A percentile compares a stretch with the other conserved stretches of the same genome.
These are phyloP conservation scores for Calonectria pauciramosa DNA, from an alignment of 2,329 filamentous ascomycete species.

Conservation along the genomic window DNA sequence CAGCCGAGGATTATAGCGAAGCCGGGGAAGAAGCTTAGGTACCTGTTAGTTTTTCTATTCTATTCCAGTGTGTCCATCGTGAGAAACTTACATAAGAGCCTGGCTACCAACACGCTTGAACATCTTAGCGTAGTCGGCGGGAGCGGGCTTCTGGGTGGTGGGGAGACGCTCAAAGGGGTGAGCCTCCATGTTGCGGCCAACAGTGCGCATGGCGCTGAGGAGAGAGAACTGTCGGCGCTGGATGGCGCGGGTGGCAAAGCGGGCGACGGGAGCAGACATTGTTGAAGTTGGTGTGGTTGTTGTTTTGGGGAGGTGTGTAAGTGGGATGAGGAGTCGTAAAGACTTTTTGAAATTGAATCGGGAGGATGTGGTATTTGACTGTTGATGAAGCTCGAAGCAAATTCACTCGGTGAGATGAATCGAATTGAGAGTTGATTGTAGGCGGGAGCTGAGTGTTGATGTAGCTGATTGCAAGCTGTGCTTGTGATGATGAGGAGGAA, in stretches of 20 bases:
- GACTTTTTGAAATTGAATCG: constrained; percentile 29
- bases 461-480: constrained; percentile 33
- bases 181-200: constrained; percentile 51
- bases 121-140: constrained; percentile 50
- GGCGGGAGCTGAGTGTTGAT: constrained; percentile 39
- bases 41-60: constrained; percentile 26
- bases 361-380: constrained; percentile 4
- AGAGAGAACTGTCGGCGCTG: constrained; percentile 53
- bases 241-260: constrained; percentile 47
- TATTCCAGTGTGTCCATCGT: background rate
- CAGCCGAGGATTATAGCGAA: constrained; percentile 52
- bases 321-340: constrained; percentile 33
- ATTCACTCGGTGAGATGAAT: constrained; percentile 36
- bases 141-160: constrained; percentile 43
- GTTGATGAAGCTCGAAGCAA: constrained; percentile 25
- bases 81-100: constrained; percentile 49
- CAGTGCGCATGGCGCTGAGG: constrained; percentile 49
- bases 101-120: constrained; percentile 49
- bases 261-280: constrained; percentile 48
- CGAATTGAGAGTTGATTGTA: constrained; percentile 35
- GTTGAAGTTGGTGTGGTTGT: constrained; percentile 34
- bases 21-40: constrained; percentile 52
- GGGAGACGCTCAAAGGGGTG: constrained; percentile 54
- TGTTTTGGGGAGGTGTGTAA: constrained; percentile 29
- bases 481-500: constrained; percentile 41